Evolutionary conservation across 2,329 filamentous ascomycete species (phyloP), one percentile per base, ranked within the genome.

Genomic region (Talaromyces sp.): DNA sequence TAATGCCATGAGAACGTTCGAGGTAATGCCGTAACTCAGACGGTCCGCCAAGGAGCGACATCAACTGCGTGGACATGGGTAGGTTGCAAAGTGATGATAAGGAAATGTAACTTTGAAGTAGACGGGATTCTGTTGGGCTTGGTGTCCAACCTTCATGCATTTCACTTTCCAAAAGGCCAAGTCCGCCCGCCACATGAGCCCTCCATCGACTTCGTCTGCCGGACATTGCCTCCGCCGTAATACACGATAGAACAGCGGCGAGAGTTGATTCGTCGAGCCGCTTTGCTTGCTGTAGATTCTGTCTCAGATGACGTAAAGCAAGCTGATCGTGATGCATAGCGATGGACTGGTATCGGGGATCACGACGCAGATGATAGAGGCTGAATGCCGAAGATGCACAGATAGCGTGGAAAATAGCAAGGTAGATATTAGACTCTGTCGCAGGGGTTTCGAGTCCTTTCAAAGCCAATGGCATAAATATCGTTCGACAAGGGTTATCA

Each of bases 341-440:
- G 6, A 67, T 45, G 2, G 66, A 66, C 14, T 67, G 63, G 40
- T 61, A 62, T 24, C 50, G 55, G 4, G 46, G 13, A 46, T 69
- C 60, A 2, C 61, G 54, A 20, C 64, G 60, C 14, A 69, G 60
- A 20, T 67, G 65, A 22, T 54, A 61, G 5, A 67, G 58, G 41
- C 56, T 67, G 20, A 60, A 62, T 36, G 62, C 61, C 16, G 61
- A 59, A 14, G 59, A 62, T 35, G 61, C 47, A 47, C 60, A 69
- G 8, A 69, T 56, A 8, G 65, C 66, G 29, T 69, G 66, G 44
- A 68, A 67, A 7, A 69, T 63, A 1, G 66, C 64, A n/a, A 62
- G 60, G 29, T 66, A 55, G 13, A 66, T 65, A 37, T 58, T 66
- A 2, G 65, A 55, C 22, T 64, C 54, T 4, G 29, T 29, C 7